Evolutionary conservation across 768 basidiomycete species (phyloP), one percentile per base, ranked within the genome.

Genomic region (Termitomyces sp.): DNA sequence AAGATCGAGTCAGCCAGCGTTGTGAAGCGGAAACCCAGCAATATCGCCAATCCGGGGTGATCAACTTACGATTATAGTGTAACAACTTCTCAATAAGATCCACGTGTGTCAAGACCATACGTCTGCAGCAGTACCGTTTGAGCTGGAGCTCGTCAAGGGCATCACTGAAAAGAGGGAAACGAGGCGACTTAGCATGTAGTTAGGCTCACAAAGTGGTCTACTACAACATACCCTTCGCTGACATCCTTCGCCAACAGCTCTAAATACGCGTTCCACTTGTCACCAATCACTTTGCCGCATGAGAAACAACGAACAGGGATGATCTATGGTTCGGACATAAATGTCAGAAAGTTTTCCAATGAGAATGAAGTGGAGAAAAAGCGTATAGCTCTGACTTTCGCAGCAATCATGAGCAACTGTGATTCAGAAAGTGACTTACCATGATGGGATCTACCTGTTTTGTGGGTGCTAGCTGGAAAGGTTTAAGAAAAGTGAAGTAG

Each of bases 91-190:
- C 96, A 63, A 98, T 98, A 61, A 98, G 80, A 73, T 98, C 96
- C 55, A 98, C 96, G 70, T 98, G 96, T 0, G 96, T 98, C 53
- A 98, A 76, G 5, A 98, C 92, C 96, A 98, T 98, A 46, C 96
- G 84, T 45, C 95, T 82, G 73, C 96, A 98, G 73, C 96, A 98
- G 68, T 98, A 98, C 54, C 96, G 77, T 72, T 92, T 95, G 44
- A 98, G 74, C 62, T 95, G 90, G 1, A 96, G 76, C 64, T 90
- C 86, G 59, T 95, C 93, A 43, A 97, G 80, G 5, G 94, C 93
- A 54, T 96, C 93, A 64, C 95, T 96, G 62, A 12, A 16, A 31
- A 4, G 27, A 45, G 25, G 43, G 37, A 40, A 29, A 45, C 25
- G 14, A 21, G 42, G n/a, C n/a, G 17, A 25, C 16, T 60, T 27